phyloP scores from a whole-genome alignment of 1,284 basidiomycete species.

The Xerocomus amazonicus region DNA sequence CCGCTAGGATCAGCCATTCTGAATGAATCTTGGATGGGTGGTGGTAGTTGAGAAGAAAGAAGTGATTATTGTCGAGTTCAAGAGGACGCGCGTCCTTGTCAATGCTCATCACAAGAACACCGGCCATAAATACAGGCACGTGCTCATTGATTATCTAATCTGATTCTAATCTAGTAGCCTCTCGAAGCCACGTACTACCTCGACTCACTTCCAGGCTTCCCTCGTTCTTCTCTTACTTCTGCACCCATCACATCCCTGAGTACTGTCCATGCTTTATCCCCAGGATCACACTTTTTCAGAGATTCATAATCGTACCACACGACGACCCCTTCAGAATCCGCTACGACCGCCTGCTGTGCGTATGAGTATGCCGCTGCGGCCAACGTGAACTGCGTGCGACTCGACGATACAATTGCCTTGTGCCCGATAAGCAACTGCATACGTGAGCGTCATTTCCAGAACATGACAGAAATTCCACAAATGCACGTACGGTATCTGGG shows the following conservation, averaged over 20 bases:
- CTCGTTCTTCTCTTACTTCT: conserved; percentile 17
- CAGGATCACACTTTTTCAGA: conserved; percentile 61
- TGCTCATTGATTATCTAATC: conserved; percentile 17
- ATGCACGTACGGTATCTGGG: conserved; percentile 59
- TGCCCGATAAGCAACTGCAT: conserved; percentile 61
- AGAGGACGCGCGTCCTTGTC: conserved; percentile 44
- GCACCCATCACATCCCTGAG: conserved; percentile 21
- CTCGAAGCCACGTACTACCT: background rate
- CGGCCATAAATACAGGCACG: conserved; percentile 21
- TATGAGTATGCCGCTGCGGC: conserved; percentile 59
- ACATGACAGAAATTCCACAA: background rate
- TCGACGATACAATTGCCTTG: conserved; percentile 33
- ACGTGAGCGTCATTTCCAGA: background rate
- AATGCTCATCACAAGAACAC: background rate
- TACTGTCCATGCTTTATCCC: conserved; percentile 37
- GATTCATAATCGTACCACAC: conserved; percentile 76
- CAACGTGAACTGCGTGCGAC: conserved; percentile 45
- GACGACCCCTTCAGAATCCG: conserved; percentile 57
- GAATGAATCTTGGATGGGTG: conserved; percentile 3
- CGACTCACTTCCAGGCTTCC: conserved; percentile 1
- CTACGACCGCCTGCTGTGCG: conserved; percentile 55
- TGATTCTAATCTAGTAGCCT: conserved; percentile 8
- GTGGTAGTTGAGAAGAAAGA: conserved; percentile 21
- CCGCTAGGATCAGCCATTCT: conserved; percentile 76
- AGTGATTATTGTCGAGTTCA: conserved; percentile 6